Conservation (phyloP, 106 monocot species). For the Dioscorea zingiberensis region DNA sequence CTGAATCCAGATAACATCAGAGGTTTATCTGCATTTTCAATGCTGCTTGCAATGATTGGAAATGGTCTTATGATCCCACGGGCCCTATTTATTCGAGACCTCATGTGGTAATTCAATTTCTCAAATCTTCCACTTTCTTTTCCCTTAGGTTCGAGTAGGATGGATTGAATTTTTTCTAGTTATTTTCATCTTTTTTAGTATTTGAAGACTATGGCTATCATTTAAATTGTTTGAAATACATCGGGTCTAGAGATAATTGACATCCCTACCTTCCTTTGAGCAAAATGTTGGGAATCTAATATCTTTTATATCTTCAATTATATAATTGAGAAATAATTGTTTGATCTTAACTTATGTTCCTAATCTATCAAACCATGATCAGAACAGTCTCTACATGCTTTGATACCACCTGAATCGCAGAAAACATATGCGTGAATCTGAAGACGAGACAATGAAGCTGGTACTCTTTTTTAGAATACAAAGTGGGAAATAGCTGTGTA, state of each 20-base stretch:
- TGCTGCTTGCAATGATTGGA: conserved; percentile 91
- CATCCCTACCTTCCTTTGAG: too few species aligned
- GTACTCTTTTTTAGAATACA: too few species aligned
- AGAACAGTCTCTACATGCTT: too few species aligned
- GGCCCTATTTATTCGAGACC: conserved; percentile 87
- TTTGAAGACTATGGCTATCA: background rate
- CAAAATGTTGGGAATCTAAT: too few species aligned
- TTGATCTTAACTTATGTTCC: too few species aligned
- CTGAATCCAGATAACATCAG: conserved; percentile 86
- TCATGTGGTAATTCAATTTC: conserved; percentile 73
- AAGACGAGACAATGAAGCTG: too few species aligned
- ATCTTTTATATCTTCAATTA: too few species aligned
- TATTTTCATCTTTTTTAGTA: background rate
- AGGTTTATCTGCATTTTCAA: conserved; percentile 86
- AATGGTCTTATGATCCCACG: conserved; percentile 97
- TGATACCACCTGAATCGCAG: too few species aligned
- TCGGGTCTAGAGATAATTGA: background rate
- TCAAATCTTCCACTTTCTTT: background rate
- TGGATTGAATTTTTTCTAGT: background rate
- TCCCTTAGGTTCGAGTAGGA: background rate
- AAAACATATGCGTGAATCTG: too few species aligned
- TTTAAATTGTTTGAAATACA: background rate
- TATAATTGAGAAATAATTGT: too few species aligned
- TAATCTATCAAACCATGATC: too few species aligned
- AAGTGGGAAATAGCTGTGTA: too few species aligned